Evolutionary conservation across 768 basidiomycete genomes (phyloP).

Genomic region (Russula olivacea): DNA sequence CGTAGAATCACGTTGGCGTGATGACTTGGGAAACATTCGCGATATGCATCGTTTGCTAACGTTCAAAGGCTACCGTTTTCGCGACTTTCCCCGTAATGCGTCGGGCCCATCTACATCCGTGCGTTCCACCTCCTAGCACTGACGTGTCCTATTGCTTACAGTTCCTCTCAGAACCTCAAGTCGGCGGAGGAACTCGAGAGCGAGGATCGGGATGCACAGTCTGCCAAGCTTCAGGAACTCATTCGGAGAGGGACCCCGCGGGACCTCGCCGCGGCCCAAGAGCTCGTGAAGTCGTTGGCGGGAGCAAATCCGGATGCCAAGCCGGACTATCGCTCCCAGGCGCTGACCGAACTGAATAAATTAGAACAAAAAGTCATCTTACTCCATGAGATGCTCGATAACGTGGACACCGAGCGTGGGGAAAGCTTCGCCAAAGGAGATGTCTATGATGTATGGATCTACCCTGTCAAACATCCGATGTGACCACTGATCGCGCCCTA

Average conservation of each 20-base stretch:
- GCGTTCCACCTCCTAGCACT: slow-evolving; percentile 24
- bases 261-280: slow-evolving; percentile 92
- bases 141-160: neutral
- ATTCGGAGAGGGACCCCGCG: slow-evolving; percentile 93
- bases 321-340: slow-evolving; percentile 89
- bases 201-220: slow-evolving; percentile 92
- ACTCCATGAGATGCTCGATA: slow-evolving; percentile 96
- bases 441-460: slow-evolving; percentile 73
- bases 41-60: slow-evolving; percentile 95
- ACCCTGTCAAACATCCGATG: neutral
- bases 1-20: slow-evolving; percentile 82
- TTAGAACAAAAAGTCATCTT: slow-evolving; percentile 92
- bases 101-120: slow-evolving; percentile 40
- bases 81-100: slow-evolving; percentile 40
- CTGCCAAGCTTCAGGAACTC: slow-evolving; percentile 97
- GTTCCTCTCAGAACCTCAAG: slow-evolving; percentile 65
- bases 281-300: slow-evolving; percentile 92
- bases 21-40: slow-evolving; percentile 92
- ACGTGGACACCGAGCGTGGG: slow-evolving; percentile 62
- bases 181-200: slow-evolving; percentile 93
- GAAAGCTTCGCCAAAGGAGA: slow-evolving; percentile 86
- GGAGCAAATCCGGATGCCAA: slow-evolving; percentile 94
- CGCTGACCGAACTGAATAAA: slow-evolving; percentile 85
- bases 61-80: slow-evolving; percentile 88
- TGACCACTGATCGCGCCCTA: slow-evolving; percentile 10